These are phyloP conservation scores for Alloteropsis semialata DNA, from an alignment of 176 grass and related monocot genomes.

Conservation along the genomic window DNA sequence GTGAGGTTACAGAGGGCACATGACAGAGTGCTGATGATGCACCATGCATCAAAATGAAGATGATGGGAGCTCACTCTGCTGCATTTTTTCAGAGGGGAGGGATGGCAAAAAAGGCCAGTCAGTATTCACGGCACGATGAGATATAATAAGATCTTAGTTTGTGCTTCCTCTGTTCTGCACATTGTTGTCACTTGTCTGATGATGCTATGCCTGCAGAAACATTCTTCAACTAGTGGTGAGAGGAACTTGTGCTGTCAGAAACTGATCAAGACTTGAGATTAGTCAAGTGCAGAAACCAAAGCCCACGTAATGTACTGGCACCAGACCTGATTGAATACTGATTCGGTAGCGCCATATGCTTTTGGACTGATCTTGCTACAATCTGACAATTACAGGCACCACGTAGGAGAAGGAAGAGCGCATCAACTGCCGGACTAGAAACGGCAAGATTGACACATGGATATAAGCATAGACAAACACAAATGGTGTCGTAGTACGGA, in stretches of 20 bases:
- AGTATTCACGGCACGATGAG: neutral
- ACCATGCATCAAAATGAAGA: neutral
- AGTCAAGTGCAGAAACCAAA: neutral
- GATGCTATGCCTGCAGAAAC: neutral
- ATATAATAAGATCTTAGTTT: neutral
- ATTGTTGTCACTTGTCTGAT: neutral
- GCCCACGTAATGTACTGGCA: neutral
- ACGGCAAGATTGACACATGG: neutral
- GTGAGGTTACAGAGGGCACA: constrained; percentile 1
- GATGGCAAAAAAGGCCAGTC: neutral
- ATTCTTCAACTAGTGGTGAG: neutral
- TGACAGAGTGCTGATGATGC: neutral
- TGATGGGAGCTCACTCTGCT: neutral
- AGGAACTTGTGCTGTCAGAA: too few species aligned
- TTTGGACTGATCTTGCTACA: neutral
- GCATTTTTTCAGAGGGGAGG: neutral
- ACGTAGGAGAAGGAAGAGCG: neutral
- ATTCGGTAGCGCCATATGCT: neutral
- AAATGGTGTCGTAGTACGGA: neutral
- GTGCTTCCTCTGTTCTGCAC: constrained; percentile 3
- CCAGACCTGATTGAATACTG: neutral
- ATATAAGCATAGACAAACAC: neutral
- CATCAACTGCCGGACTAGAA: neutral
- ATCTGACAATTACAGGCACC: constrained; percentile 16
- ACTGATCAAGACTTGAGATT: neutral